Evolutionary conservation across 257 asterid species (phyloP), one percentile per base, ranked within the genome.

Genomic region (Plantago elongata): DNA sequence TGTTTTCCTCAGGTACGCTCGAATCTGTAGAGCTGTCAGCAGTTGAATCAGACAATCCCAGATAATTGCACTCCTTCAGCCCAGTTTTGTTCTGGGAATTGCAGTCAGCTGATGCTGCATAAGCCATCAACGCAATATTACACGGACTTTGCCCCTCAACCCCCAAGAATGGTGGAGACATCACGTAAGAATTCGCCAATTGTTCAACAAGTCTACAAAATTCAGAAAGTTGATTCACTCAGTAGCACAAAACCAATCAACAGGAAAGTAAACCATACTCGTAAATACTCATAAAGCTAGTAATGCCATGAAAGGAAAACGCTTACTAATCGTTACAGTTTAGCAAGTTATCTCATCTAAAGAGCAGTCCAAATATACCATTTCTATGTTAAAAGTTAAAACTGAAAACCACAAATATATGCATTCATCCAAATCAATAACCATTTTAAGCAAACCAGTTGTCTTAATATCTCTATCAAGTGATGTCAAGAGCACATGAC

Each of bases 21-120:
- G 88, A 65, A 30, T 73, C 68, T 0, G 68, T 65, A 0, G 88
- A 77, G 81, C 94, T 81, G 75, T 80, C 97, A 14, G 75, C 89
- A 47, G 96, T 86, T 63, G 77, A 79, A 60, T 86, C 89, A 30
- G 95, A 86, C 51, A 81, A 71, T 15, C 90, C 97, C 51, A 89
- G 74, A 67, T 86, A 89, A 54, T 86, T 86, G 30, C 85, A 79
- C 66, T 89, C 97, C 72, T 74, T 89, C 76, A 84, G 68, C 13
- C 74, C 82, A 11, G 57, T 57, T 7, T 57, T 74, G 16, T 60
- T 75, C 62, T 52, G 77, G 9, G 88, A 65, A 54, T 73, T 7
- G 64, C 72, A 77, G 70, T 74, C 90, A 1, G 68, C 62, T n/a
- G 84, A 70, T 22, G 82, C 63, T 61, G 93, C 75, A 42, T 90